Evolutionary conservation across 2,329 filamentous ascomycete species (phyloP), one percentile per base, ranked within the genome.

Genomic region (Aureobasidium sp.): DNA sequence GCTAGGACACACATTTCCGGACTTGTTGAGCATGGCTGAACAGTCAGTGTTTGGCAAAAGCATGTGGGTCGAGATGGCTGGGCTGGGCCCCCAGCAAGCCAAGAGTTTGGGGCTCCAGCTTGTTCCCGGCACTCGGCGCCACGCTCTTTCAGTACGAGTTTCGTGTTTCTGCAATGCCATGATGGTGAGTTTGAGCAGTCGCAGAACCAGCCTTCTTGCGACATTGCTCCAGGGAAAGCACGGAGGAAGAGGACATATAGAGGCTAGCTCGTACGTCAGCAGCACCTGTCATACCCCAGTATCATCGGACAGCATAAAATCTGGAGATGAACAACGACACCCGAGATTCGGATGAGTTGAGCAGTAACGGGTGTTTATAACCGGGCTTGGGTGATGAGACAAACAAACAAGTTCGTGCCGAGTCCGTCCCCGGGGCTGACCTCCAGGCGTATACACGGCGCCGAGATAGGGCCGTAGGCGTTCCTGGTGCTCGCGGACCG

Each of bases 321-420:
- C 55, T 58, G 41, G 55, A 58, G 53, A 55, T 42, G 27, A 5
- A 20, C n/a, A 5, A 20, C n/a, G 17, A 47, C 20, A 58, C 15
- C 55, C 55, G 55, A 47, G 31, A 47, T 34, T 47, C 29, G 42
- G 42, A 58, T 44, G 31, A 58, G 14, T 37, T 47, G 31, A 47
- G 42, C 37, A 29, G 31, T 22, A 47, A 58, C 55, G 55, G 55
- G 27, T 47, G 55, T 58, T 37, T 47, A 45, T 34, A 29, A 36
- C 55, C 55, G 55, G 55, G 20, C 31, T 47, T 15, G 31, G 47
- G 42, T 47, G 55, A 58, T 58, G 55, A 58, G 55, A 58, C 55
- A 47, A 58, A 58, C 55, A 58, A 58, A 58, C 55, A 58, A 58
- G 55, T 58, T 58, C 42, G 52, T 56, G 11, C 52, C 52, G 52